phyloP scores from a whole-genome alignment of 108 stramenopile genomes.

The Craspedostauros australis region DNA sequence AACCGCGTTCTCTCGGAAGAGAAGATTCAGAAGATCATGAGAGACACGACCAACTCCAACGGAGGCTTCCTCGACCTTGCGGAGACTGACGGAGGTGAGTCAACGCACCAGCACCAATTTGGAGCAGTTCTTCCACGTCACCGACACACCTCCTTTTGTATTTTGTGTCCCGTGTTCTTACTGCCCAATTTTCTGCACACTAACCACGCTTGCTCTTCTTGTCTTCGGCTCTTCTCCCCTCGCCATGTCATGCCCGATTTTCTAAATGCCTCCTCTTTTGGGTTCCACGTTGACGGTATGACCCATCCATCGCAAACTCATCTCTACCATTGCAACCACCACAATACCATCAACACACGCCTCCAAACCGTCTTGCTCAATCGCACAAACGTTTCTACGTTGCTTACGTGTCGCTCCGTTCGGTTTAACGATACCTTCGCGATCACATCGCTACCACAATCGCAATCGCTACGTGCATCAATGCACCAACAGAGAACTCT shows the following conservation, averaged over 20 bases:
- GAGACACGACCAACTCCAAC: slow-evolving; percentile 73
- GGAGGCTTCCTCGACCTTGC: slow-evolving; percentile 77
- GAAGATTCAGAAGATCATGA: slow-evolving; percentile 87
- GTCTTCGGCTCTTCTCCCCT: background rate
- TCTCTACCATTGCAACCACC: too few relatives aligned
- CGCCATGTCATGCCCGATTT: too few relatives aligned
- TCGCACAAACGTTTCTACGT: too few relatives aligned
- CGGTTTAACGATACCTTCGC: background rate
- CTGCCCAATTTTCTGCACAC: background rate
- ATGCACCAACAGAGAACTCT: slow-evolving; percentile 58
- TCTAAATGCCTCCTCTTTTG: too few relatives aligned
- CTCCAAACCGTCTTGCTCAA: too few relatives aligned
- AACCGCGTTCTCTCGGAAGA: slow-evolving; percentile 76
- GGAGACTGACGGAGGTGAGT: slow-evolving; percentile 85
- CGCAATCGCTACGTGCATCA: background rate
- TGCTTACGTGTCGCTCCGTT: too few relatives aligned
- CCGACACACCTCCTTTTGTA: background rate
- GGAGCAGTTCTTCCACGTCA: too few relatives aligned
- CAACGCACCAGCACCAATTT: too few relatives aligned
- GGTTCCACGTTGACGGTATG: too few relatives aligned
- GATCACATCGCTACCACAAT: background rate
- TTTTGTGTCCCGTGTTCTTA: background rate
- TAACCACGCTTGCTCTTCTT: background rate
- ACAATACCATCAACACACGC: too few relatives aligned
- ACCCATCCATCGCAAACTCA: too few relatives aligned